These are phyloP conservation scores for Stromatinia cepivora DNA, from an alignment of 2,329 filamentous ascomycete species.

Conservation along the genomic window DNA sequence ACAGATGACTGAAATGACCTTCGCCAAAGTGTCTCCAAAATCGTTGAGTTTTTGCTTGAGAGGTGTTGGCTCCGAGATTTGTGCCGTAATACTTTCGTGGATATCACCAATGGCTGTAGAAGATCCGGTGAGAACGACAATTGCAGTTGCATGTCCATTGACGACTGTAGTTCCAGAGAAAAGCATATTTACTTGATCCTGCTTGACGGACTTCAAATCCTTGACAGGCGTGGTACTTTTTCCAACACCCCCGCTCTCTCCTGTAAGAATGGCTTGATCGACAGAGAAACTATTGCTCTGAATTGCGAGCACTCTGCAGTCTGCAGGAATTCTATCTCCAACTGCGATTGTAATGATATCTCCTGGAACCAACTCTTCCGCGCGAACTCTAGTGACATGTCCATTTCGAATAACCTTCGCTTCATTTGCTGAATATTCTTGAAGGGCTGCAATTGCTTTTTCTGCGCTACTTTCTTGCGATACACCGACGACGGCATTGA, in stretches of 20 bases:
- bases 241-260: constrained; percentile 94
- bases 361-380: constrained; percentile 94
- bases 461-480: constrained; percentile 98
- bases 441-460: constrained; percentile 94
- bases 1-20: constrained; percentile 97
- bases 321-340: constrained; percentile 90
- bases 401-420: constrained; percentile 85
- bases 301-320: constrained; percentile 85
- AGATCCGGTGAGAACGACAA: constrained; percentile 86
- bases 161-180: constrained; percentile 98
- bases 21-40: constrained; percentile 92
- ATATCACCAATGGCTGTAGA: constrained; percentile 97
- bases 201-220: constrained; percentile 86
- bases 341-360: constrained; percentile 87
- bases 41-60: constrained; percentile 99
- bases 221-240: constrained; percentile 72
- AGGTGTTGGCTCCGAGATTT: constrained; percentile 96
- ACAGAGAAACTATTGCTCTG: constrained; percentile 97
- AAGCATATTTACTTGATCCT: constrained; percentile 96
- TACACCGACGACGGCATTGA: constrained; percentile 96
- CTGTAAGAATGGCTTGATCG: constrained; percentile 95
- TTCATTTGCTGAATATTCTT: constrained; percentile 98
- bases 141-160: constrained; percentile 84
- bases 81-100: constrained; percentile 95
- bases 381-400: constrained; percentile 78